Percentiles rank a stretch among this genome's conserved stretches.
Conservation (phyloP, 2,329 filamentous ascomycete genomes). For the Raffaelea deltoideospora region DNA sequence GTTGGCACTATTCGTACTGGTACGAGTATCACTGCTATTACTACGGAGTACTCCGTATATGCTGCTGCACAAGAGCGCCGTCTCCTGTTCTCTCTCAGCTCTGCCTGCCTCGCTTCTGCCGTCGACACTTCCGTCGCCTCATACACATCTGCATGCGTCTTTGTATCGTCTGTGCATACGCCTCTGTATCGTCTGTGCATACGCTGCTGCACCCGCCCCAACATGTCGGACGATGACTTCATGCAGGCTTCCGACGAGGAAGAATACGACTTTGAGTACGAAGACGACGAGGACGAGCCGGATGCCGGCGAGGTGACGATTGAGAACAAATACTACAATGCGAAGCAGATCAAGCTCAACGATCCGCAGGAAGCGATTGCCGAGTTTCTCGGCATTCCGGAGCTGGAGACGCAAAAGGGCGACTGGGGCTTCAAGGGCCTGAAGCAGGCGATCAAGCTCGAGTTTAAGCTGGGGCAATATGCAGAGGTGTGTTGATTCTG, state of each 20-base stretch:
- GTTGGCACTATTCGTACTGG: too few relatives aligned
- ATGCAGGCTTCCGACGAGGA: conserved; percentile 87
- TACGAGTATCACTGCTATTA: too few relatives aligned
- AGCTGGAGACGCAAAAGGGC: conserved; percentile 76
- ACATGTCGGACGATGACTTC: conserved; percentile 80
- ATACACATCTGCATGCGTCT: too few relatives aligned
- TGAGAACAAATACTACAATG: conserved; percentile 99
- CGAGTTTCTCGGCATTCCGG: conserved; percentile 81
- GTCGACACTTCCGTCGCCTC: background rate
- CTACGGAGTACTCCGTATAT: too few relatives aligned
- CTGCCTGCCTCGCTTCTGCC: too few relatives aligned
- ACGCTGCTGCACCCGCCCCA: conserved; percentile 12
- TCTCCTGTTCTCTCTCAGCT: too few relatives aligned
- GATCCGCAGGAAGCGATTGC: conserved; percentile 79
- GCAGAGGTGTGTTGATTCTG: conserved; percentile 47
- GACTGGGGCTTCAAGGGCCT: conserved; percentile 98
- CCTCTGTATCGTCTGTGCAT: too few relatives aligned
- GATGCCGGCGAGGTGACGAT: conserved; percentile 83
- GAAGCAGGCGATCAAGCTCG: conserved; percentile 95
- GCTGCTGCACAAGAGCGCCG: too few relatives aligned
- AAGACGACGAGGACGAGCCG: conserved; percentile 76
- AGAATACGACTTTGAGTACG: conserved; percentile 97
- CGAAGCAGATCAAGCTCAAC: conserved; percentile 83
- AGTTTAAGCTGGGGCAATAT: conserved; percentile 85
- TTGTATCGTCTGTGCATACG: background rate